These are phyloP conservation scores for Leucaena leucocephala DNA, from an alignment of 306 rosid genomes.

Conservation along the genomic window DNA sequence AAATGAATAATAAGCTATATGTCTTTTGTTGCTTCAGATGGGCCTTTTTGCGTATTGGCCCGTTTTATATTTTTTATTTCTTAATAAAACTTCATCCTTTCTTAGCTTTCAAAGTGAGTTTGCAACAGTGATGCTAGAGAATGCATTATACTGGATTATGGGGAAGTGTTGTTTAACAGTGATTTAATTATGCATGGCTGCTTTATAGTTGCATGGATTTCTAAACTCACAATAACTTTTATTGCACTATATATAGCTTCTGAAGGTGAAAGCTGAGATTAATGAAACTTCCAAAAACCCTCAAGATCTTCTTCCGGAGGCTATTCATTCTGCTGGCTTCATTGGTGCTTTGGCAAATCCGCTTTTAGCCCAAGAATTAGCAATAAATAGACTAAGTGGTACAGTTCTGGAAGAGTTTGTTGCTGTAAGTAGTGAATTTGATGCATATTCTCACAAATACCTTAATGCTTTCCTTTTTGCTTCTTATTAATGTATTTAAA, in stretches of 20 bases:
- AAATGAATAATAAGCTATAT: neutral
- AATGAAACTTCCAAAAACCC: constrained; percentile 76
- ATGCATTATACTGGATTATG: neutral
- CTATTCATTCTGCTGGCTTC: constrained; percentile 81
- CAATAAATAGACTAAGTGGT: constrained; percentile 57
- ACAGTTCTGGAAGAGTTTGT: constrained; percentile 75
- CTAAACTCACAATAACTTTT: constrained; percentile 27
- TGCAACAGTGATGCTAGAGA: constrained; percentile 2
- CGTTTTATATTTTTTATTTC: constrained; percentile 11
- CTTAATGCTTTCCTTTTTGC: neutral
- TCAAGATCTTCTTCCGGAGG: constrained; percentile 78
- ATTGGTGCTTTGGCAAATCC: constrained; percentile 89
- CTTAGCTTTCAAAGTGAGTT: constrained; percentile 20
- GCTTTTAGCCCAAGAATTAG: constrained; percentile 73
- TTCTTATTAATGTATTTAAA: constrained; percentile 19
- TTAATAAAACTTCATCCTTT: constrained; percentile 9
- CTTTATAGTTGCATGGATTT: neutral
- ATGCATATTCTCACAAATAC: constrained; percentile 16
- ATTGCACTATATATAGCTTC: constrained; percentile 54
- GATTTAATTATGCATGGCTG: constrained; percentile 11
- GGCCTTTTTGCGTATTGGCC: neutral
- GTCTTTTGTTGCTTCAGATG: constrained; percentile 9
- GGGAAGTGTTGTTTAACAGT: constrained; percentile 11
- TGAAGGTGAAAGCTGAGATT: constrained; percentile 75
- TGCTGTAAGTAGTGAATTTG: constrained; percentile 63